Base-by-base conservation (phyloP, 208 protist genomes). In the Lotmaria passim region DNA sequence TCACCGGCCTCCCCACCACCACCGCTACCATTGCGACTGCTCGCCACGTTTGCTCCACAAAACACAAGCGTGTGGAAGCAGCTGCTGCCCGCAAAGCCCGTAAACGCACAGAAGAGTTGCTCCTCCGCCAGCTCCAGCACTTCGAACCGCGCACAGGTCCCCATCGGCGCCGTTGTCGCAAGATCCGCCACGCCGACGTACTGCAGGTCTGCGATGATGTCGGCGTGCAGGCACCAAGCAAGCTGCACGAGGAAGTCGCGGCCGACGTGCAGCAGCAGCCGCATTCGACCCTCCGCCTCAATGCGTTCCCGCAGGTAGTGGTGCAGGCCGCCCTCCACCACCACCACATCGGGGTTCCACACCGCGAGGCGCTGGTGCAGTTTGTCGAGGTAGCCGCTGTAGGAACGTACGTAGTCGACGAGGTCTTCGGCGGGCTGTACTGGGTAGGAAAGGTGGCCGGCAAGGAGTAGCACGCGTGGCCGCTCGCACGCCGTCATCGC, bases 311-410 rank as follows among this genome's bases (percentile, higher is more conserved):
- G 83, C 56, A 96, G 71, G 65, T 88, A 89, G 69, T 93, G 86
- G 67, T 96, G 87, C 86, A 93, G 88, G 52, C 77, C 73, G 10
- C 86, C 77, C 58, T 91, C 83, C 23, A 91, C 82, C 24, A 93
- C 84, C 51, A 96, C 83, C 3, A 96, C 76, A 21, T 84, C 78
- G 2, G 91, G 86, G 11, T 57, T 56, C 81, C 81, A 90, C 44
- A 83, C 62, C 7, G 62, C 30, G 26, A 96, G 88, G n/a, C 89
- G 84, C 55, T 91, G 78, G 53, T 82, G 88, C 12, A 89, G 72
- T 52, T 86, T 92, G 55, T 93, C 83, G 12, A 93, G 72, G 46
- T 84, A 75, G 6, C 90, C 86, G 48, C 78, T 61, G 76, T 89
- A 91, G 43, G 65, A 79, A 23, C 62, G 73, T 41, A 91, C 69